phyloP scores from a whole-genome alignment of 2,329 filamentous ascomycete species.

The Stromatinia cepivora region DNA sequence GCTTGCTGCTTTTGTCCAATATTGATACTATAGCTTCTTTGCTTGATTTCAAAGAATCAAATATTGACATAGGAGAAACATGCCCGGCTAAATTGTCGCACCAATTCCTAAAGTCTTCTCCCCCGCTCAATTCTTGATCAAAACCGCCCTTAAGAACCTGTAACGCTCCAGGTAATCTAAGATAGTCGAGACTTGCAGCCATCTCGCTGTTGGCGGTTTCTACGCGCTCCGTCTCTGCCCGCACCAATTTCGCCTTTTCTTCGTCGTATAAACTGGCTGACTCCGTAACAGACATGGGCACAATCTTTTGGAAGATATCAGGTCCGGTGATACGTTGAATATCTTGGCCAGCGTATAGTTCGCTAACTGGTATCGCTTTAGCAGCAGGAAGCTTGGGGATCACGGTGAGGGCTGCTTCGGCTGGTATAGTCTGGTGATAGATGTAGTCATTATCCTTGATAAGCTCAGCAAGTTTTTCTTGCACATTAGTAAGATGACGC shows the following conservation, averaged over 20 bases:
- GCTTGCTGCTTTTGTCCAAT: conserved; percentile 79
- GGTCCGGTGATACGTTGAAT: conserved; percentile 96
- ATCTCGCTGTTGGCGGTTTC: conserved; percentile 94
- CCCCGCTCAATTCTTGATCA: conserved; percentile 83
- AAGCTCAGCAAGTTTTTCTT: conserved; percentile 75
- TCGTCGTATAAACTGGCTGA: conserved; percentile 97
- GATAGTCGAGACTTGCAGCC: conserved; percentile 90
- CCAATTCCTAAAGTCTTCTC: conserved; percentile 91
- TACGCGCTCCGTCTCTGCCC: conserved; percentile 90
- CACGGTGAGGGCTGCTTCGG: conserved; percentile 75
- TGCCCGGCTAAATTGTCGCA: conserved; percentile 89
- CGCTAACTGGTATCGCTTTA: conserved; percentile 95
- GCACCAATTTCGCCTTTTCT: conserved; percentile 93
- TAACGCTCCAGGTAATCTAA: conserved; percentile 84
- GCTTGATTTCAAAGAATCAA: conserved; percentile 75
- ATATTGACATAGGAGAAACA: conserved; percentile 73
- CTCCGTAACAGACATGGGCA: conserved; percentile 93
- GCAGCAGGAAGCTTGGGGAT: conserved; percentile 92
- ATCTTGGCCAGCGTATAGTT: conserved; percentile 94
- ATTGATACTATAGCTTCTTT: conserved; percentile 72
- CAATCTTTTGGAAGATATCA: conserved; percentile 94
- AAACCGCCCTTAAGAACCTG: conserved; percentile 91
- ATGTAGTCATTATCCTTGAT: conserved; percentile 97
- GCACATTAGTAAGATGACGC: conserved; percentile 75
- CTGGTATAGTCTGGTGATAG: conserved; percentile 89